Evolutionary conservation across 176 grass and related monocot species (phyloP), one percentile per base, ranked within the genome.

Genomic region (Zizania latifolia): DNA sequence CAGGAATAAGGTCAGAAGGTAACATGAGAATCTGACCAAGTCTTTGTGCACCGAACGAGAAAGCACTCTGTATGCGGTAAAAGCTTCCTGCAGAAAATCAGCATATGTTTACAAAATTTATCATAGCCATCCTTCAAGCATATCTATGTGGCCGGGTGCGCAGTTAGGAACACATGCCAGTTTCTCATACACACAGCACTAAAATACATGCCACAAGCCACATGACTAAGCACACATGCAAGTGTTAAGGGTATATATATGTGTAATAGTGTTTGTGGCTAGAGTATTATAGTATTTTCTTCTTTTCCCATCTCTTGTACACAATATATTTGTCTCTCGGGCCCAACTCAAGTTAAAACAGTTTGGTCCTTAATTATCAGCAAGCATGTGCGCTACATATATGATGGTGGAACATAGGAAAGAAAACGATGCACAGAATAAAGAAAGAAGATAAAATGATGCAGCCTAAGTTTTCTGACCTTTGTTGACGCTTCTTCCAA

Each of bases 1-100:
- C n/a, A 1, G 76, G 39, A 58, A 93, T 50, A 36, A 23, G 10
- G 71, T 85, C 63, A 11, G 63, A 50, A 57, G 86, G 82, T 58
- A 81, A 79, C 74, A 74, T 68, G 50, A 97, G 93, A 68, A 93
- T 89, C 53, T 78, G 68, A 31, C 90, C 83, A 48, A 97, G 93
- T 32, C 77, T 91, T 51, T 75, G 80, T 17, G 88, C 83, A 40
- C 88, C 93, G 12, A 77, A 84, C 13, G 86, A 70, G 28, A 90
- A 91, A 72, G 93, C 93, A 61, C 77, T 77, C 41, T 58, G 65
- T 57, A 97, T 97, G 55, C 86, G 71, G 59, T 61, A 77, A 72
- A 84, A 89, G 62, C 54, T 93, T 30, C 64, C 90, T 97, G 74
- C 44, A 71, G 17, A 82, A 74, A 58, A 43, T 21, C 43, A 65